phyloP scores from a whole-genome alignment of 495 filamentous ascomycete species.

The Annulohypoxylon maeteangense region DNA sequence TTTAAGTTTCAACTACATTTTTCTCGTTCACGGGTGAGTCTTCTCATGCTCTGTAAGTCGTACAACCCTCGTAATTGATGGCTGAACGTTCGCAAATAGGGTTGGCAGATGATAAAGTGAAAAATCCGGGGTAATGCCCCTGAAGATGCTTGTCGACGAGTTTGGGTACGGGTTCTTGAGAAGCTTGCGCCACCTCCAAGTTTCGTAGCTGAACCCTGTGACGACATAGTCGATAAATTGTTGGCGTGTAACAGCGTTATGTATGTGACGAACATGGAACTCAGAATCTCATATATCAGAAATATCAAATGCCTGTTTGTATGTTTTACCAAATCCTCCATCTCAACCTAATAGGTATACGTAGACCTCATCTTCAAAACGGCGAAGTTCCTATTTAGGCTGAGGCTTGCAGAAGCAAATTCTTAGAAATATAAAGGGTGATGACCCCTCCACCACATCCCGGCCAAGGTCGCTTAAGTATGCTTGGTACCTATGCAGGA shows the following conservation, averaged over 20 bases:
- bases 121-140: constrained; percentile 44
- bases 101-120: neutral
- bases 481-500: constrained; percentile 26
- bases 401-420: constrained; percentile 45
- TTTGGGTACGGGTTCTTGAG: constrained; percentile 41
- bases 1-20: neutral
- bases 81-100: constrained; percentile 8
- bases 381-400: constrained; percentile 45
- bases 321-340: constrained; percentile 14
- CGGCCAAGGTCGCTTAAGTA: constrained; percentile 25
- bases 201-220: constrained; percentile 16
- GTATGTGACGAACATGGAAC: constrained; percentile 12
- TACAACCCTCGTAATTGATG: constrained; percentile 17
- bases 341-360: neutral
- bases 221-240: constrained; percentile 24
- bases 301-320: neutral
- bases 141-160: constrained; percentile 27
- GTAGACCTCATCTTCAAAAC: constrained; percentile 22
- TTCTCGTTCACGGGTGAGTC: neutral
- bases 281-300: constrained; percentile 1
- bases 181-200: constrained; percentile 38
- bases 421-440: constrained; percentile 31
- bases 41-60: neutral
- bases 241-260: neutral
- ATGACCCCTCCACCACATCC: constrained; percentile 33